phyloP scores from a whole-genome alignment of 768 basidiomycete species.

The Pisolithus marmoratus region DNA sequence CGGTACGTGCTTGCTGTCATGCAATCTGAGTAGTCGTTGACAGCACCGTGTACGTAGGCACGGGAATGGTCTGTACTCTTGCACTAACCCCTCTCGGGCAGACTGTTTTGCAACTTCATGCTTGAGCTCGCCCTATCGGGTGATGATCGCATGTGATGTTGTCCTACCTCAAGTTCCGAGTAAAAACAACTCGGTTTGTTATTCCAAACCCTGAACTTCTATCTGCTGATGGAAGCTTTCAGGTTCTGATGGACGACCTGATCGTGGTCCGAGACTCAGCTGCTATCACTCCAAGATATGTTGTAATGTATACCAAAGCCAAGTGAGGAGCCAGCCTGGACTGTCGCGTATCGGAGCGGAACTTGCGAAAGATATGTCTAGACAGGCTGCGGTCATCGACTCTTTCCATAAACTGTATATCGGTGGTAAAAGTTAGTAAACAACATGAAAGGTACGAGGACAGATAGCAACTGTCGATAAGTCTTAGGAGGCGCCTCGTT shows the following conservation, averaged over 20 bases:
- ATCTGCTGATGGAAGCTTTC: constrained; percentile 20
- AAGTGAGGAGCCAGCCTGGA: constrained; percentile 17
- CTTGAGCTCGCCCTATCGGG: constrained; percentile 59
- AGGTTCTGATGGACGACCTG: constrained; percentile 45
- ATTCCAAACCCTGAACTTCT: constrained; percentile 12
- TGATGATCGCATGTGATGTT: constrained; percentile 57
- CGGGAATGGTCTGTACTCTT: constrained; percentile 61
- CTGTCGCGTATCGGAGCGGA: constrained; percentile 7
- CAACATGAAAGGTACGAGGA: constrained; percentile 19
- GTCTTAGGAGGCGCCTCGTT: constrained; percentile 15
- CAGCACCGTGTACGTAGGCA: constrained; percentile 32
- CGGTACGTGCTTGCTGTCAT: constrained; percentile 33
- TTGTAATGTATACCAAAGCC: constrained; percentile 52
- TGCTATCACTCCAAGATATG: constrained; percentile 52
- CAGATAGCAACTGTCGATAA: constrained; percentile 11
- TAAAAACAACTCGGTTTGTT: constrained; percentile 22
- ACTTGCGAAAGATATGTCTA: constrained; percentile 12
- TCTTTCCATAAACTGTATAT: constrained; percentile 17
- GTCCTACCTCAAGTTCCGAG: constrained; percentile 30
- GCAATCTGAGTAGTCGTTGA: not conserved
- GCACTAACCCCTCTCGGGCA: constrained; percentile 51
- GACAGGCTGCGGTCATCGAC: constrained; percentile 14
- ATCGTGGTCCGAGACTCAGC: constrained; percentile 50
- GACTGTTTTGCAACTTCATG: constrained; percentile 62
- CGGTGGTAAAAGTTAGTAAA: constrained; percentile 11